A percentile compares a stretch with the other conserved stretches of the same genome.
Conservation (phyloP, 108 stramenopile species). For the Skeletonema grethae region DNA sequence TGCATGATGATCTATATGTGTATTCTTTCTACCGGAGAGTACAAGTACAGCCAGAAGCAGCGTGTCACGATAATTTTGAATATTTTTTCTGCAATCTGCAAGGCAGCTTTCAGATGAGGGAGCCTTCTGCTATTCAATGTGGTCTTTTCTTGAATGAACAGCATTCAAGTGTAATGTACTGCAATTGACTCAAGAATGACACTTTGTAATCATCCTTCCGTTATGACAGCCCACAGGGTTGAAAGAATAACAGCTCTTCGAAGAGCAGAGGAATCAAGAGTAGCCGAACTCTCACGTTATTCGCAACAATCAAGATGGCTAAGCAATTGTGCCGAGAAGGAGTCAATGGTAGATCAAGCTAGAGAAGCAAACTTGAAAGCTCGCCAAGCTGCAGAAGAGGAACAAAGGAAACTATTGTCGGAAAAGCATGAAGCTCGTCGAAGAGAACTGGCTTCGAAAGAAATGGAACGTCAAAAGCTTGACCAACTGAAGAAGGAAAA, state of each 20-base stretch:
- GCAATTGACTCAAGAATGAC: constrained; percentile 2
- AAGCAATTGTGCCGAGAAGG: constrained; percentile 56
- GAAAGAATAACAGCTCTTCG: constrained; percentile 44
- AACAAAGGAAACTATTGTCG: constrained; percentile 31
- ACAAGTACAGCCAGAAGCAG: background rate
- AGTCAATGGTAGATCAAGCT: constrained; percentile 45
- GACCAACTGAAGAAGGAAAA: constrained; percentile 50
- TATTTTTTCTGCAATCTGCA: too few species aligned
- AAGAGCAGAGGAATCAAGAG: constrained; percentile 45
- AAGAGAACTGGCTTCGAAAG: constrained; percentile 51
- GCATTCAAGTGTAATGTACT: too few species aligned
- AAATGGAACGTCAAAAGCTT: constrained; percentile 43
- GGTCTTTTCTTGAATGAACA: too few species aligned
- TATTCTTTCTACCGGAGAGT: too few species aligned
- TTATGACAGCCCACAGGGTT: constrained; percentile 54
- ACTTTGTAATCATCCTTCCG: constrained; percentile 23
- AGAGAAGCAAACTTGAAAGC: constrained; percentile 46
- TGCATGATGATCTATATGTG: too few species aligned
- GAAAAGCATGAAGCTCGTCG: constrained; percentile 40
- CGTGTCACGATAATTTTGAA: background rate
- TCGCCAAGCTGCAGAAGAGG: constrained; percentile 49
- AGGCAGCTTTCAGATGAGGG: too few species aligned
- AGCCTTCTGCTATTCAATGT: too few species aligned
- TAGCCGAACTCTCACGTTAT: constrained; percentile 50
- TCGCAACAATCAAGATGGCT: constrained; percentile 47